Conservation (phyloP, 768 basidiomycete species). For the Cyathus striatus region DNA sequence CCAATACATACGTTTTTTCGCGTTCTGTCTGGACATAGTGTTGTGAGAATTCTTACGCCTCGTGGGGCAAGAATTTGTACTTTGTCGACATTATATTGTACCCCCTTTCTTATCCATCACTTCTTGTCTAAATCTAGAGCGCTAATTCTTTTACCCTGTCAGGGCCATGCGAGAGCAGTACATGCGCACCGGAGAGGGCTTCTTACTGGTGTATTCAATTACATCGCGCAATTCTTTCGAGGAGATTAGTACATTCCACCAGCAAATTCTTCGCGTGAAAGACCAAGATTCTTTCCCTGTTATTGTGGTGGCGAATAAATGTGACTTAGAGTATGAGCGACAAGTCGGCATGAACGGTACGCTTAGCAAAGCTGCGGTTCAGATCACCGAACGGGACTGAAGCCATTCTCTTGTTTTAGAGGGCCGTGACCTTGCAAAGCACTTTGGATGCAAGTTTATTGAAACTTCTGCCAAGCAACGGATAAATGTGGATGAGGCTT, state of each 20-base stretch:
- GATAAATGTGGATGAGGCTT: constrained; percentile 96
- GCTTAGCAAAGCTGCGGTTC: constrained; percentile 11
- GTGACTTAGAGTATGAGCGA: constrained; percentile 91
- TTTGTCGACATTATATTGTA: too few species aligned
- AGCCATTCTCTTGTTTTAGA: constrained; percentile 53
- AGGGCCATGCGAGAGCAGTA: constrained; percentile 99
- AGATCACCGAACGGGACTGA: background rate
- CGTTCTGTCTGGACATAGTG: background rate
- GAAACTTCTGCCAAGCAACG: constrained; percentile 96
- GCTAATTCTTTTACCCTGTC: constrained; percentile 4
- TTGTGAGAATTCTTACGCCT: background rate
- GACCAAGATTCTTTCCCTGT: constrained; percentile 95
- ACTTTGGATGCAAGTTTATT: constrained; percentile 91
- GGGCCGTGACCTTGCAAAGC: constrained; percentile 95
- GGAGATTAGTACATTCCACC: constrained; percentile 93
- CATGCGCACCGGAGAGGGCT: constrained; percentile 98
- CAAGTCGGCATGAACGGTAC: constrained; percentile 93
- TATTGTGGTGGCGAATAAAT: constrained; percentile 97
- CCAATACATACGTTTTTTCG: background rate
- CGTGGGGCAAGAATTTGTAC: too few species aligned
- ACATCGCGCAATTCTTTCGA: constrained; percentile 98
- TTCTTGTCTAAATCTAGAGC: background rate
- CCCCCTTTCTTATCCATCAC: background rate
- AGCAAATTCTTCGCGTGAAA: constrained; percentile 95
- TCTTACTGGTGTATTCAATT: constrained; percentile 96